These are phyloP conservation scores for Flaveria ramosissima DNA, from an alignment of 129 eudicot species.

Conservation along the genomic window DNA sequence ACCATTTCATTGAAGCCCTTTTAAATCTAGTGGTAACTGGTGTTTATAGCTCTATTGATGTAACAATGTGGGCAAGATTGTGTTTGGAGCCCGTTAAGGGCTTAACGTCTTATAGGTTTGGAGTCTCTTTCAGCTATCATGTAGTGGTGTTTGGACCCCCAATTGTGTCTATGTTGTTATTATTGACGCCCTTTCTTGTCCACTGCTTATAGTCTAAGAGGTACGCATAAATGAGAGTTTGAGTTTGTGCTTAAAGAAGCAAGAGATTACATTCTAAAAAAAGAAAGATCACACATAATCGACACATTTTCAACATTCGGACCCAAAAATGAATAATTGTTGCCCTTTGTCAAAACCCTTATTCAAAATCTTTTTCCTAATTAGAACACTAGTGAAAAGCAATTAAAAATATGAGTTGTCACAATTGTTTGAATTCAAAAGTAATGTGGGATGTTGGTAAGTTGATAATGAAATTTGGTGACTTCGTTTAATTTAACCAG, in stretches of 20 bases:
- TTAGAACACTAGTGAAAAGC: neutral
- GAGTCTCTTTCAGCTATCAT: too few species aligned
- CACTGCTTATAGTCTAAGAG: too few species aligned
- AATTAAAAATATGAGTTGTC: neutral
- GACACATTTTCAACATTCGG: neutral
- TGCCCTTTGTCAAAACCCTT: neutral
- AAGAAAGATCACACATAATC: neutral
- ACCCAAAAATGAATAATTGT: neutral
- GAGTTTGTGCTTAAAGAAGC: neutral
- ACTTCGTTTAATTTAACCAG: neutral
- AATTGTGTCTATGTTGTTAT: too few species aligned
- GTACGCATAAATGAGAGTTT: too few species aligned
- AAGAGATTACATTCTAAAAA: neutral
- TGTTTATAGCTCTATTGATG: too few species aligned
- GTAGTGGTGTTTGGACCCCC: too few species aligned
- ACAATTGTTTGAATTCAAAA: slow-evolving; percentile 1
- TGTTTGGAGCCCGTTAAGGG: too few species aligned
- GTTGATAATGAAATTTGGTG: neutral
- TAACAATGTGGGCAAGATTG: too few species aligned
- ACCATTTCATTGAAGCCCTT: too few species aligned
- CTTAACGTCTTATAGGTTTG: too few species aligned
- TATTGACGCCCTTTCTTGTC: too few species aligned
- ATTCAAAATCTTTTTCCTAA: neutral
- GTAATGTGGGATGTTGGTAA: neutral
- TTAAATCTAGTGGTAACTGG: too few species aligned